phyloP scores from a whole-genome alignment of 306 rosid genomes.

The Pyrus betulifolia region DNA sequence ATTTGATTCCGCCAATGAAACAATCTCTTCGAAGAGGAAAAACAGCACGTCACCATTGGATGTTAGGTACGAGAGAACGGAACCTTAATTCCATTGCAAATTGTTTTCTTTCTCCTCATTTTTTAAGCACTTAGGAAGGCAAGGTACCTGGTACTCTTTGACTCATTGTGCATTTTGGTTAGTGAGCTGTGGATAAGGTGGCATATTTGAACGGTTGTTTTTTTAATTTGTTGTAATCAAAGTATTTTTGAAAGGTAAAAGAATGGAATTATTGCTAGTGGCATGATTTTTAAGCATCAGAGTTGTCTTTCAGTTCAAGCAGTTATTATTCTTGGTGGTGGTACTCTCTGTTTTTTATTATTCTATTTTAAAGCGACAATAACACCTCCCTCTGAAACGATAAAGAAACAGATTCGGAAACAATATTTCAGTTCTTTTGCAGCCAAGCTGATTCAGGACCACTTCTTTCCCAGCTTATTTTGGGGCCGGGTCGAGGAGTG shows the following conservation, averaged over 20 bases:
- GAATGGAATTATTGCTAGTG: background rate
- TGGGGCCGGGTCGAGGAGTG: no score
- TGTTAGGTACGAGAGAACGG: background rate
- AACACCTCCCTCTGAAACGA: no score
- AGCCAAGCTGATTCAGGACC: no score
- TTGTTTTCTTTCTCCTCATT: background rate
- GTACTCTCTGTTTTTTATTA: no score
- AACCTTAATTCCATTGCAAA: background rate
- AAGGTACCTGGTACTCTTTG: background rate
- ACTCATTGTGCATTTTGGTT: background rate
- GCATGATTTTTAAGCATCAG: background rate
- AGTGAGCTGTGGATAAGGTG: background rate
- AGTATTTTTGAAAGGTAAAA: background rate
- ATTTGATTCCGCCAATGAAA: conserved; percentile 24
- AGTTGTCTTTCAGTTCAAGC: background rate
- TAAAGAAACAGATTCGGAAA: no score
- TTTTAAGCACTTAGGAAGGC: background rate
- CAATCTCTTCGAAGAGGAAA: conserved; percentile 11
- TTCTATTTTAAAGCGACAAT: no score
- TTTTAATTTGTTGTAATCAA: background rate
- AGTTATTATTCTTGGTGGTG: background rate
- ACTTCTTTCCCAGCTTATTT: no score
- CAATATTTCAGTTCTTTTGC: no score
- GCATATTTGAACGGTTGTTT: background rate
- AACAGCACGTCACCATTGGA: conserved; percentile 4